phyloP scores from a whole-genome alignment of 805 yeast genomes.

The Saccharomyces jurei region DNA sequence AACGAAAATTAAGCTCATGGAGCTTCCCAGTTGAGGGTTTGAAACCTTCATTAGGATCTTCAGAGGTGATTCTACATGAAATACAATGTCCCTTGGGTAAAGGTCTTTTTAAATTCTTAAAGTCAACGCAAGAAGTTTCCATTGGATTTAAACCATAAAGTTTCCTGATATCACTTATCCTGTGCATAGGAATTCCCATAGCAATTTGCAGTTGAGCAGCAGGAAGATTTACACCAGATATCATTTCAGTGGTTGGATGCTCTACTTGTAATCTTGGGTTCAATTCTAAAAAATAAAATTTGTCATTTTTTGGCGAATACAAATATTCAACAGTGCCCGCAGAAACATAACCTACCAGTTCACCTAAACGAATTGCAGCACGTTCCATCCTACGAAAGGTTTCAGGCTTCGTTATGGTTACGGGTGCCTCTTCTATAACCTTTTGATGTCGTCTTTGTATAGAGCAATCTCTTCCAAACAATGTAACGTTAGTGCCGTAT shows the following conservation, averaged over 20 bases:
- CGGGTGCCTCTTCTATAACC: conserved; percentile 98
- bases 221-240: conserved; percentile 94
- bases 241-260: conserved; percentile 99
- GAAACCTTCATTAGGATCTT: conserved; percentile 98
- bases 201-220: conserved; percentile 98
- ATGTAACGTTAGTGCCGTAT: conserved; percentile 93
- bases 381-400: conserved; percentile 89
- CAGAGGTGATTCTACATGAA: conserved; percentile 97
- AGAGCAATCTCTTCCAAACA: conserved; percentile 98
- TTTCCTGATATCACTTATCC: conserved; percentile 86
- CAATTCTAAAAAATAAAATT: conserved; percentile 91
- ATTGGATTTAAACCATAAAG: conserved; percentile 95
- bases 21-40: conserved; percentile 96
- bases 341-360: conserved; percentile 93
- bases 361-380: conserved; percentile 96
- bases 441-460: conserved; percentile 99
- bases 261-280: conserved; percentile 99
- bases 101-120: conserved; percentile 82
- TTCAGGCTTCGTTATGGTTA: conserved; percentile 78
- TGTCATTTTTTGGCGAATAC: conserved; percentile 88
- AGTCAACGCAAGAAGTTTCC: conserved; percentile 81
- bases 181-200: conserved; percentile 97
- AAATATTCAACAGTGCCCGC: conserved; percentile 99
- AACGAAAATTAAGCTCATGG: conserved; percentile 93
- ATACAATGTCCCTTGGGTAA: conserved; percentile 97